These are phyloP conservation scores for Pilaira anomala DNA, from an alignment of 192 early-diverging fungal species.

Conservation along the genomic window DNA sequence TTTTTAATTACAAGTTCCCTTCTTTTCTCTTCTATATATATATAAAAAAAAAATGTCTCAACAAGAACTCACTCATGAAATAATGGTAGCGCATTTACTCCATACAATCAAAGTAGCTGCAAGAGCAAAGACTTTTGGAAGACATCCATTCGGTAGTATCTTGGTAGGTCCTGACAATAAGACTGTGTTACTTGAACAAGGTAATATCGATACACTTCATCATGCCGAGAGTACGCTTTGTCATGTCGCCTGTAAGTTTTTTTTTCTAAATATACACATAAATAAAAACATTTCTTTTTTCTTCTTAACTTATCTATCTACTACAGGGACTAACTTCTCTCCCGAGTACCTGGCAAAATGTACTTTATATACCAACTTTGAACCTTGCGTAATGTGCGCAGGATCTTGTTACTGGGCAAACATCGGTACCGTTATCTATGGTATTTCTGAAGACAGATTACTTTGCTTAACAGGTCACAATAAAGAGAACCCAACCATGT, in stretches of 20 bases:
- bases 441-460: conserved; percentile 21
- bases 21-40: too few relatives aligned
- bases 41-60: too few relatives aligned
- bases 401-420: conserved; percentile 27
- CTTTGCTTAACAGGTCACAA: conserved; percentile 15
- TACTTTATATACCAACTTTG: conserved; percentile 27
- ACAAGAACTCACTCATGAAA: neutral
- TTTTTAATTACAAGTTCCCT: too few relatives aligned
- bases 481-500: conserved; percentile 27
- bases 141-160: conserved; percentile 29
- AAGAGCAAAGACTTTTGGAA: conserved; percentile 18
- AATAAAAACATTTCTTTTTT: neutral
- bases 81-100: conserved; percentile 19
- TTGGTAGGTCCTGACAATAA: conserved; percentile 25
- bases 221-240: conserved; percentile 27
- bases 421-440: conserved; percentile 24
- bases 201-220: conserved; percentile 31
- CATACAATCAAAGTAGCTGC: conserved; percentile 19
- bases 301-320: neutral
- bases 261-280: neutral
- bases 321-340: conserved; percentile 20
- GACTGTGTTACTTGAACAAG: conserved; percentile 25
- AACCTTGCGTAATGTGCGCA: conserved; percentile 28
- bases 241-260: conserved; percentile 25
- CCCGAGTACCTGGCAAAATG: conserved; percentile 15